A percentile compares a stretch with the other conserved stretches of the same genome.
Evolutionary conservation across 306 rosid genomes (phyloP).

Genomic region (barrel medic (Medicago truncatula)): DNA sequence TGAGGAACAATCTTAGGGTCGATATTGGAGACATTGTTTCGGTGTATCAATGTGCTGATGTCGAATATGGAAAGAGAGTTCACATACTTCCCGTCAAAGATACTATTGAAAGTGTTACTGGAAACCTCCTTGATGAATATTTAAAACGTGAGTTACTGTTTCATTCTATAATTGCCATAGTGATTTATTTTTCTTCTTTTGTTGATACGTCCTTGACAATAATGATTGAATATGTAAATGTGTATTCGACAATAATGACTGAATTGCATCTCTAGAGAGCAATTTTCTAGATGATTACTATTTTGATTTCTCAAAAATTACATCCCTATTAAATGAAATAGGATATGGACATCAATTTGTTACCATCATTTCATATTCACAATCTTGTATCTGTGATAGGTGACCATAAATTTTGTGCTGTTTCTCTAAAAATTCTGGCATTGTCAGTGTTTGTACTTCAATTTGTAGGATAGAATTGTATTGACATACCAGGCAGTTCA

Average conservation of each 20-base stretch:
- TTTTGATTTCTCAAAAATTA: constrained; percentile 14
- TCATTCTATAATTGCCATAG: not conserved
- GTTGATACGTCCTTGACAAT: constrained; percentile 6
- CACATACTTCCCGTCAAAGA: constrained; percentile 95
- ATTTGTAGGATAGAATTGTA: not conserved
- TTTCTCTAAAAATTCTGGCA: not conserved
- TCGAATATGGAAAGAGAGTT: constrained; percentile 88
- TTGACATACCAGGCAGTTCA: not conserved
- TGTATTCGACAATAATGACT: not conserved
- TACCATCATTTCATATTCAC: not conserved
- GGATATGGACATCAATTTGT: not conserved
- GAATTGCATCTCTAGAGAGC: not conserved
- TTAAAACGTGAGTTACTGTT: constrained; percentile 74
- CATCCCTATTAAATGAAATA: not conserved
- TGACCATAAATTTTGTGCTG: not conserved
- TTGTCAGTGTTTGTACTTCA: not conserved
- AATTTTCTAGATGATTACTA: not conserved
- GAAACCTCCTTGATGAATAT: constrained; percentile 82
- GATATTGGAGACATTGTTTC: constrained; percentile 96
- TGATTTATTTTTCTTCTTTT: not conserved
- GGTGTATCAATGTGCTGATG: constrained; percentile 91
- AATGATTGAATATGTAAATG: no score
- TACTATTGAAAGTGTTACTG: constrained; percentile 91
- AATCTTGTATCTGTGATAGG: not conserved
- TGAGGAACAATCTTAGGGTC: constrained; percentile 88